Conservation (phyloP, 805 yeast genomes). For the Lipomyces kockii region DNA sequence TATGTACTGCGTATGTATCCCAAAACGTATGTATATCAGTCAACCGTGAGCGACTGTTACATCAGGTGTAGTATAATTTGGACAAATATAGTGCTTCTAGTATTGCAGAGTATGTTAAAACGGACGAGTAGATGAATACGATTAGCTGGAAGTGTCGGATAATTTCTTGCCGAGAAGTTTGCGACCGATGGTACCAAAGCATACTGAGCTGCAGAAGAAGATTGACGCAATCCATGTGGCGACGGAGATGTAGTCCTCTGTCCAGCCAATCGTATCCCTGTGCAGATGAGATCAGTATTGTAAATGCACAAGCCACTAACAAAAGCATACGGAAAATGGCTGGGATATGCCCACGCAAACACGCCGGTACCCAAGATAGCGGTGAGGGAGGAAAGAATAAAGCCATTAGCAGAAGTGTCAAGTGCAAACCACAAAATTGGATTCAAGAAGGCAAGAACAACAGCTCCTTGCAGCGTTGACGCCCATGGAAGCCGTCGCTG, state of each 20-base stretch:
- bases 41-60: not conserved
- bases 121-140: not conserved
- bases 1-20: not conserved
- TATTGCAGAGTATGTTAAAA: not conserved
- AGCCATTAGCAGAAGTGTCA: conserved; percentile 48
- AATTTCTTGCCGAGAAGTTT: conserved; percentile 38
- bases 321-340: conserved; percentile 31
- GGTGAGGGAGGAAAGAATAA: conserved; percentile 43
- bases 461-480: conserved; percentile 46
- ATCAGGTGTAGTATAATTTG: not conserved
- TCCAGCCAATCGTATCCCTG: conserved; percentile 33
- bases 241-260: conserved; percentile 41
- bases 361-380: conserved; percentile 44
- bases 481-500: conserved; percentile 47
- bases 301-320: not conserved
- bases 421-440: conserved; percentile 50
- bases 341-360: conserved; percentile 39
- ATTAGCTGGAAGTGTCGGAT: not conserved
- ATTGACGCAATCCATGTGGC: conserved; percentile 42
- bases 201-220: conserved; percentile 46
- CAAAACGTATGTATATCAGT: not conserved
- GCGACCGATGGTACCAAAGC: conserved; percentile 49
- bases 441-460: conserved; percentile 46
- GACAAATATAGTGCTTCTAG: not conserved
- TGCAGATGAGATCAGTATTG: conserved; percentile 28